Percentiles rank a stretch among this genome's conserved stretches.
Conservation (phyloP, 352 stramenopile genomes). For the Phytopythium montanum region DNA sequence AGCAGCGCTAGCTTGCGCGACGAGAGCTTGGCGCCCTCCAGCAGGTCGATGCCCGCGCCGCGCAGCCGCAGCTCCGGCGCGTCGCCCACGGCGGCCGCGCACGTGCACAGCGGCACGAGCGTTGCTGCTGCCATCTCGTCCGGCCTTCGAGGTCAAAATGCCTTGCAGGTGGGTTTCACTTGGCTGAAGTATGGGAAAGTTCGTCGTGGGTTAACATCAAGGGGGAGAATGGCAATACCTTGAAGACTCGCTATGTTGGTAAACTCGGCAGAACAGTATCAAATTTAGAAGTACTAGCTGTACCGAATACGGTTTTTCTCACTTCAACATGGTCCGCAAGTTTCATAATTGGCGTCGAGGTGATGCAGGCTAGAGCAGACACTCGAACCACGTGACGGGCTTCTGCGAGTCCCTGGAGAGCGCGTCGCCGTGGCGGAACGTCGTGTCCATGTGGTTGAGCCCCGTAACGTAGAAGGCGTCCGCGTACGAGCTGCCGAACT, state of each 20-base stretch:
- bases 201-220: neutral
- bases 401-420: constrained; percentile 30
- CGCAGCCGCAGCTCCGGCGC: constrained; percentile 34
- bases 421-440: constrained; percentile 33
- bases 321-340: too few relatives aligned
- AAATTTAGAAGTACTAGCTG: neutral
- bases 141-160: neutral
- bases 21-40: constrained; percentile 40
- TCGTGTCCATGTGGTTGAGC: constrained; percentile 47
- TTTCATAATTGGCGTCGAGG: neutral
- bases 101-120: constrained; percentile 67
- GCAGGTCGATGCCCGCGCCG: constrained; percentile 37
- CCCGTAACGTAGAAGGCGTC: constrained; percentile 31
- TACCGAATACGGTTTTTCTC: too few relatives aligned
- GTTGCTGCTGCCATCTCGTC: constrained; percentile 11
- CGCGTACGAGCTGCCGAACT: constrained; percentile 29
- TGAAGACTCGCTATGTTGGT: neutral
- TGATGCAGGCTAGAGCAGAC: constrained; percentile 14
- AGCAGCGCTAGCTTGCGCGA: constrained; percentile 54
- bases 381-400: constrained; percentile 44
- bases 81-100: constrained; percentile 13
- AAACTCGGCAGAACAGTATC: neutral
- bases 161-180: neutral
- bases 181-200: neutral
- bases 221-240: neutral